Percentiles rank a stretch among this genome's conserved stretches.
Evolutionary conservation across 106 monocot genomes (phyloP).

Genomic region (Phalaenopsis aphrodite): DNA sequence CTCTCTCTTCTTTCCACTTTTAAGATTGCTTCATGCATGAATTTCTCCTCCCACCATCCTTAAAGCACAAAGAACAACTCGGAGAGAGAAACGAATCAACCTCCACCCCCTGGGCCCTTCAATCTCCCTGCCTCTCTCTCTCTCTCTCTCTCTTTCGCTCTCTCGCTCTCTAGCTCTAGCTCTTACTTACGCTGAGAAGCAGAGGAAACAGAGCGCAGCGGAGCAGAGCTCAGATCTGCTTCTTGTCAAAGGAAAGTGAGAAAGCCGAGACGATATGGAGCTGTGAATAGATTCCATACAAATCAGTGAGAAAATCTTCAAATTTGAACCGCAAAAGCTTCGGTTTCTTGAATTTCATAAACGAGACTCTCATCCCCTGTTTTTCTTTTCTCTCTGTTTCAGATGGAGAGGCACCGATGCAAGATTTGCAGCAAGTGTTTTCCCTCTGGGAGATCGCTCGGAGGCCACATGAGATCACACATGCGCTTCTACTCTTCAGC

Average conservation of each 20-base stretch:
- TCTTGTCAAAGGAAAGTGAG: not conserved
- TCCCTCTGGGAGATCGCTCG: constrained; percentile 39
- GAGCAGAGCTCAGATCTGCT: not conserved
- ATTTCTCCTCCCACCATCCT: constrained; percentile 9
- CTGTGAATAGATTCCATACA: not conserved
- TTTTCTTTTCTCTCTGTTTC: not conserved
- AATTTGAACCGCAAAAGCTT: not conserved
- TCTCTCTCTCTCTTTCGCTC: not conserved
- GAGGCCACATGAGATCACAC: constrained; percentile 66
- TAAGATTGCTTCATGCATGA: constrained; percentile 20
- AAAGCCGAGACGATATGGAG: not conserved
- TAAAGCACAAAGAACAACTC: not conserved
- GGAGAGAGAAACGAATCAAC: not conserved
- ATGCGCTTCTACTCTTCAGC: not conserved
- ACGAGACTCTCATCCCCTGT: not conserved
- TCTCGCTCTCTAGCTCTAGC: not conserved
- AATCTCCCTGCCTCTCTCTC: too few species aligned
- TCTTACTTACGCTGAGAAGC: not conserved
- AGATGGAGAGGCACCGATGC: constrained; percentile 27
- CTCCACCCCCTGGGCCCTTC: not conserved
- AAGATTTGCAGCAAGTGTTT: constrained; percentile 38
- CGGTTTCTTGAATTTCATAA: not conserved
- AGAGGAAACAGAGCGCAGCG: not conserved
- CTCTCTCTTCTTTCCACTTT: not conserved
- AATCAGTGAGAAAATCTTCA: not conserved